Percentiles rank a stretch among this genome's conserved stretches.
Evolutionary conservation across 75 land plant genomes (phyloP).

Genomic region (Pseudotsuga menziesii): DNA sequence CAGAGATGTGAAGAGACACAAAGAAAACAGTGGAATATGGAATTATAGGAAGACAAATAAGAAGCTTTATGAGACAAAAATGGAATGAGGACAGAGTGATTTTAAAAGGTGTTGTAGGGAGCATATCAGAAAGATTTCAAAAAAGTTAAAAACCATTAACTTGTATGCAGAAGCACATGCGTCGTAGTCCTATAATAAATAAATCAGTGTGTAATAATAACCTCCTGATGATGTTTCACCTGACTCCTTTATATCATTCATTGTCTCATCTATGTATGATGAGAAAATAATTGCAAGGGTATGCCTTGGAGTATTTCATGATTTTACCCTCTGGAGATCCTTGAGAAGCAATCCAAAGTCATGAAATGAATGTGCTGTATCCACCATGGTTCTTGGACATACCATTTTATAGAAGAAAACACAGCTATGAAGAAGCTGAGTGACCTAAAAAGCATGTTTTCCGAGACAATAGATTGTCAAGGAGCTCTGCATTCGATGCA

Average conservation of each 20-base stretch:
- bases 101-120: background rate
- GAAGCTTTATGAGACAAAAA: background rate
- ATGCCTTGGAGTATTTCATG: background rate
- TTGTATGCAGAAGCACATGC: background rate
- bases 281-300: background rate
- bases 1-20: background rate
- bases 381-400: no score
- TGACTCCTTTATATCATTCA: background rate
- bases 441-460: background rate
- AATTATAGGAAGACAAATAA: background rate
- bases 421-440: background rate
- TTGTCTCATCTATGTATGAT: background rate
- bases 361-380: no score
- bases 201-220: slow-evolving; percentile 2
- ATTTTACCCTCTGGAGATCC: no score
- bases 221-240: slow-evolving; percentile 3
- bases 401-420: no score
- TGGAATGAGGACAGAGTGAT: background rate
- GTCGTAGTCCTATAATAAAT: background rate
- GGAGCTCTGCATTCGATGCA: background rate
- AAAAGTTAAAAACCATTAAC: background rate
- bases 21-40: background rate
- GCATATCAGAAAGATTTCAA: background rate
- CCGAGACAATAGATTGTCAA: background rate
- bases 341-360: no score